Conservation (phyloP, 2,329 filamentous ascomycete genomes). For the Beauveria bassiana region DNA sequence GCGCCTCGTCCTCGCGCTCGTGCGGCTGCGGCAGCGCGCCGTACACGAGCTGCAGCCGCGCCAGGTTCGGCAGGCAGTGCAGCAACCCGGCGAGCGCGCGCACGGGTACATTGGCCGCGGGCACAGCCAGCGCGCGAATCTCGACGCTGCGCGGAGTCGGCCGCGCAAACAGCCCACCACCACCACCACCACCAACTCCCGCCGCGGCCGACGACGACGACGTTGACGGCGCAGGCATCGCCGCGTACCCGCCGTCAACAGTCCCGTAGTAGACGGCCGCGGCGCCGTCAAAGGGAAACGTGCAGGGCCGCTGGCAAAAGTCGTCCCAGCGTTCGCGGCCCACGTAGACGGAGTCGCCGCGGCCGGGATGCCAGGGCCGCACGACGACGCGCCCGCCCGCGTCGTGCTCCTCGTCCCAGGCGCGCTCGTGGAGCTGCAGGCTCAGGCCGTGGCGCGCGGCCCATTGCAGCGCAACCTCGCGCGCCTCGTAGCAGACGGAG, state of each 20-base stretch:
- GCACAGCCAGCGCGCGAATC: neutral
- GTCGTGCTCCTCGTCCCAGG: constrained; percentile 2
- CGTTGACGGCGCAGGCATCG: neutral
- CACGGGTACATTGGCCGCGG: neutral
- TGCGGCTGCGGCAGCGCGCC: neutral
- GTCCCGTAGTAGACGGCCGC: constrained; percentile 6
- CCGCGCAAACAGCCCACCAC: neutral
- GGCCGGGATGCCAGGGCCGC: neutral
- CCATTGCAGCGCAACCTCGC: neutral
- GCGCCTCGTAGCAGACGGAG: neutral
- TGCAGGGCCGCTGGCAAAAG: neutral
- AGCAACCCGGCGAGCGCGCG: neutral
- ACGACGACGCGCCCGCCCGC: neutral
- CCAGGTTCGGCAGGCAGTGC: neutral
- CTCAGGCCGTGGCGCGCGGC: neutral
- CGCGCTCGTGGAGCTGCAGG: neutral
- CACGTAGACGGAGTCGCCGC: constrained; percentile 1
- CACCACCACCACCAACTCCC: too few species aligned
- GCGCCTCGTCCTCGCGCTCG: constrained; percentile 4
- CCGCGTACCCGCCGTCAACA: neutral
- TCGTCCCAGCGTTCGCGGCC: neutral
- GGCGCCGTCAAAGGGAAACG: constrained; percentile 1
- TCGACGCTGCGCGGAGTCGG: neutral
- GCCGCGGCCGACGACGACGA: neutral
- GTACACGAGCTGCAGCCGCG: neutral